Base-by-base conservation (phyloP, 345 rosid species). In the Acer negundo region DNA sequence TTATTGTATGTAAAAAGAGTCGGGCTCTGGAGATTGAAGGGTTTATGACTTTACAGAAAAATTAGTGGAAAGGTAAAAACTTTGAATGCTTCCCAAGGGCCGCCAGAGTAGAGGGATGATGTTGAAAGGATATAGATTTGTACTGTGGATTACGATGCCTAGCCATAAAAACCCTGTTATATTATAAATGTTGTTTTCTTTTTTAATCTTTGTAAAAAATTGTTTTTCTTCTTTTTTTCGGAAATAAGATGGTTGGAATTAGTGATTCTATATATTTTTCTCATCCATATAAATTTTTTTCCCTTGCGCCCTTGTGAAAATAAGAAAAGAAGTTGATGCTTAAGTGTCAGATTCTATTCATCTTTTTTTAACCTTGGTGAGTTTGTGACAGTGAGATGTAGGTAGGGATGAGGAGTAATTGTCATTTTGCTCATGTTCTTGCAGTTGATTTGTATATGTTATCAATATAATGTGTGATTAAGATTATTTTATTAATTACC, bases 51-150 rank as follows among this genome's bases (percentile, higher is more conserved):
- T 31, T 10, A 51, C 23, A 76, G 70, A 76, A 72, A 77, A 75
- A 67, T 42, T 75, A 17, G 47, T 42, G 42, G 53, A 58, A 68
- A 71, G 63, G 59, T 51, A 68, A 68, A 59, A 38, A 35, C 49
- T 40, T 49, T 63, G 67, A 44, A 22, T 75, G 58, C 49, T 47
- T 31, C 68, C 23, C 26, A 58, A 73, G 75, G 69, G 62, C 63
- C 62, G 62, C 70, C 67, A 62, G 49, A 70, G 56, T 80, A 80
- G 81, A 53, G 62, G 51, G 76, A 82, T 80, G 83, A 79, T 80
- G 82, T 67, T 71, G 78, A 82, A 85, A 83, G 79, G 77, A 74
- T 83, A 87, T 86, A 83, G 84, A 81, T 82, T 79, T 79, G 80
- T 76, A 81, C 70, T 64, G 74, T 63, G 84, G 77, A 79, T 40